These are phyloP conservation scores for Echeveria elegans DNA, from an alignment of 164 flowering plant species.

Conservation along the genomic window DNA sequence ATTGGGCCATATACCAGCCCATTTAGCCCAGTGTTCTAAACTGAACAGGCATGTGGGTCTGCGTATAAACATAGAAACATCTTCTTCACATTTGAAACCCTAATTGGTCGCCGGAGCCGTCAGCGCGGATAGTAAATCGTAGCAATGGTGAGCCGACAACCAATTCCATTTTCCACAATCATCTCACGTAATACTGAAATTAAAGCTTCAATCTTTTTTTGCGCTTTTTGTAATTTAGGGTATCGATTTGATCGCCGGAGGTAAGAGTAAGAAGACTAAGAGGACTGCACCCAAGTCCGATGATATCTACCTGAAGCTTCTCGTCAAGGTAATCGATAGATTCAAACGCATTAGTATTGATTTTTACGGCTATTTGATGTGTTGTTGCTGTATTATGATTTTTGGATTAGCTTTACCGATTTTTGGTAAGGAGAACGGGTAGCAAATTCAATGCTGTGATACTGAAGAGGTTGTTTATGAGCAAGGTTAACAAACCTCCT, in stretches of 20 bases:
- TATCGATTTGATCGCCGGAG: not conserved
- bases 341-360: not conserved
- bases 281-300: not conserved
- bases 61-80: no score
- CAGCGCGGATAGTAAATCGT: not conserved
- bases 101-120: not conserved
- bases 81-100: not conserved
- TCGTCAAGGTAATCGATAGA: not conserved
- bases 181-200: not conserved
- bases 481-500: constrained; percentile 50
- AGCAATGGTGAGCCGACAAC: not conserved
- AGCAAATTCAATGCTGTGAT: constrained; percentile 59
- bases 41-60: no score
- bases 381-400: not conserved
- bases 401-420: constrained; percentile 16
- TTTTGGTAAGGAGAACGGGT: constrained; percentile 49
- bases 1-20: no score
- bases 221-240: not conserved
- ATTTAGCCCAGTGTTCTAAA: no score
- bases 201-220: no score
- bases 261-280: not conserved
- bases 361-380: no score
- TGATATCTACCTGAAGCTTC: not conserved
- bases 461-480: constrained; percentile 57
- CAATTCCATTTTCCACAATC: not conserved